A percentile compares a stretch with the other conserved stretches of the same genome.
Evolutionary conservation across 192 early-diverging fungal species (phyloP).

Genomic region (Mortierella alpina): DNA sequence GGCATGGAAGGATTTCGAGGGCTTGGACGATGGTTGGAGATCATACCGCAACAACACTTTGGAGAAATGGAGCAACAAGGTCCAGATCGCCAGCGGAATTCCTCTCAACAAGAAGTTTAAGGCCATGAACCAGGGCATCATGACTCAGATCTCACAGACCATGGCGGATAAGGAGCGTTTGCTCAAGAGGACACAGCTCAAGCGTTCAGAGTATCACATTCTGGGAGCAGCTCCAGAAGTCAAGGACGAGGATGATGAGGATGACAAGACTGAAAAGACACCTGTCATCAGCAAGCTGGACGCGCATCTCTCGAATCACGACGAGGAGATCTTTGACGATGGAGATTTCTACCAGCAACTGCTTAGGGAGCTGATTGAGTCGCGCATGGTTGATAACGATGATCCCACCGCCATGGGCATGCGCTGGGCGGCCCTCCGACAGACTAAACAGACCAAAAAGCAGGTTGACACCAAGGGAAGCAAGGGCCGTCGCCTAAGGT

Average conservation of each 20-base stretch:
- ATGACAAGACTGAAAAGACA: constrained; percentile 52
- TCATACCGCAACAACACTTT: constrained; percentile 87
- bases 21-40: constrained; percentile 74
- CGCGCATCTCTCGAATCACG: constrained; percentile 75
- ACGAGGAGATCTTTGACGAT: constrained; percentile 95
- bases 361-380: constrained; percentile 95
- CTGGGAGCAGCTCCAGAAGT: constrained; percentile 60
- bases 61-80: constrained; percentile 95
- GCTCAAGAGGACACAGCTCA: constrained; percentile 88
- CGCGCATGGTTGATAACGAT: constrained; percentile 90
- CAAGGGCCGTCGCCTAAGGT: constrained; percentile 91
- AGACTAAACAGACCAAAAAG: constrained; percentile 79
- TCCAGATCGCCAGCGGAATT: constrained; percentile 76
- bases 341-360: constrained; percentile 95
- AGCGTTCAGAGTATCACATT: constrained; percentile 76
- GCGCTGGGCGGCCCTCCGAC: constrained; percentile 86
- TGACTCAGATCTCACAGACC: constrained; percentile 79
- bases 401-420: constrained; percentile 85
- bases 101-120: constrained; percentile 93
- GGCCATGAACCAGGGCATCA: constrained; percentile 87
- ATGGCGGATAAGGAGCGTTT: constrained; percentile 80
- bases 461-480: constrained; percentile 89
- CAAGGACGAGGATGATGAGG: constrained; percentile 51
- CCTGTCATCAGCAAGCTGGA: constrained; percentile 56
- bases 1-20: constrained; percentile 69